Evolutionary conservation across 2,329 filamentous ascomycete genomes (phyloP), one percentile per base, ranked within the genome.

Genomic region (Fusarium ramigenum): DNA sequence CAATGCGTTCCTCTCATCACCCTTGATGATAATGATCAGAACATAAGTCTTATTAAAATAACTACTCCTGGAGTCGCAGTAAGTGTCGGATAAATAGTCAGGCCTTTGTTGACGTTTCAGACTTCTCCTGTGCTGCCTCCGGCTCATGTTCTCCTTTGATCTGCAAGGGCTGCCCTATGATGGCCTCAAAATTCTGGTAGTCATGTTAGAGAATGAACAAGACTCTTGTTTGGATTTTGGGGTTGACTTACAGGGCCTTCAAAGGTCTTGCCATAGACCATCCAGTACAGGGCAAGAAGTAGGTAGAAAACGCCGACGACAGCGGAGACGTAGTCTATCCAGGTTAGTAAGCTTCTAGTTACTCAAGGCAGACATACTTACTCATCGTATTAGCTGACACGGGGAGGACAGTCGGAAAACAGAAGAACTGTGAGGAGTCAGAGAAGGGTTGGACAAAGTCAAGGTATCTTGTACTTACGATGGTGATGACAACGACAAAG

Each of bases 381-480:
- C 66, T 69, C 65, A 69, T 69, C 0, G 58, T 69, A 0, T 69
- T 64, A 21, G 65, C 56, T 32, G 50, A 52, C 9, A 69, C 65
- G 1, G 66, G 66, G 0, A 69, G 25, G 3, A 44, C 65, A 14
- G 66, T 30, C 0, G 66, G 66, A 18, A 69, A 69, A 4, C 66
- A 69, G 21, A 69, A 69, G 39, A 69, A 69, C 66, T 69, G 4
- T 3, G 0, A 16, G 4, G 1, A 15, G 9, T 69, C 8, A 69
- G 58, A 5, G 9, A 23, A 0, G 2, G 16, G 11, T 4, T 16
- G 10, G 10, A 12, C 6, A 16, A 2, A 3, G 0, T 7, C 4
- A 25, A 12, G 11, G 0, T 7, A 9, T 1, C 10, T n/a, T 16
- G n/a, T 25, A 34, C 66, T 52, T 52, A 69, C 66, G 7, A 69